A percentile compares a stretch with the other conserved stretches of the same genome.
Conservation (phyloP, 1,139 yeast species). For the Debaryomycetaceae sp. region DNA sequence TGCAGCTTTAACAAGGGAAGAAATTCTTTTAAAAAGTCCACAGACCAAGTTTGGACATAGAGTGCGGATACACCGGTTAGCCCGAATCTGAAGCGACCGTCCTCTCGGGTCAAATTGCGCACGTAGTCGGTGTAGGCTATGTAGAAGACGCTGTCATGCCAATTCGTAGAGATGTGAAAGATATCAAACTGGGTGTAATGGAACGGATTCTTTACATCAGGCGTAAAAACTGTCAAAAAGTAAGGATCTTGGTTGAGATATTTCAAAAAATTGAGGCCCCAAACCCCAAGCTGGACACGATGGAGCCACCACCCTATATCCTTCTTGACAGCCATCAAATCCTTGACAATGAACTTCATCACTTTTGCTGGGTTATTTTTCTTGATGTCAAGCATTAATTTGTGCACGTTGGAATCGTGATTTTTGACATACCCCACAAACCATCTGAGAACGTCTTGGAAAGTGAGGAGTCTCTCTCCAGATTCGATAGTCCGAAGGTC, state of each 20-base stretch:
- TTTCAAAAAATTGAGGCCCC: conserved; percentile 68
- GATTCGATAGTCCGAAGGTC: conserved; percentile 51
- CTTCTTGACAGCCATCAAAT: conserved; percentile 42
- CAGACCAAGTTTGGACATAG: conserved; percentile 39
- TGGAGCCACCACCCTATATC: conserved; percentile 65
- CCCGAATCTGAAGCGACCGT: conserved; percentile 18
- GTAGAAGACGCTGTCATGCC: conserved; percentile 34
- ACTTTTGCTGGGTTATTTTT: conserved; percentile 61
- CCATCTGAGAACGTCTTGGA: conserved; percentile 61
- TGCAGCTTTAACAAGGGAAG: conserved; percentile 37
- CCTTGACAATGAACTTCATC: conserved; percentile 48
- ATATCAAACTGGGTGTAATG: conserved; percentile 32
- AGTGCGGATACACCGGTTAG: conserved; percentile 38
- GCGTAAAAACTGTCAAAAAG: conserved; percentile 25
- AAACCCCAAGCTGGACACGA: conserved; percentile 72
- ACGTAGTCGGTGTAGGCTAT: conserved; percentile 37
- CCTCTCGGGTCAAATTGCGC: conserved; percentile 20
- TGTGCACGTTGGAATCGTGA: conserved; percentile 17
- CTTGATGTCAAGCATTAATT: conserved; percentile 81
- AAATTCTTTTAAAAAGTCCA: conserved; percentile 32
- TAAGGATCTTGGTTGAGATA: conserved; percentile 42
- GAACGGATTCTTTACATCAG: conserved; percentile 9
- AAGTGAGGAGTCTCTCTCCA: conserved; percentile 60
- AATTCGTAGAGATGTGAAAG: conserved; percentile 32
- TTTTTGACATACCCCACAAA: conserved; percentile 35